These are phyloP conservation scores for Cyclotella cryptica DNA, from an alignment of 108 stramenopile species.

Conservation along the genomic window DNA sequence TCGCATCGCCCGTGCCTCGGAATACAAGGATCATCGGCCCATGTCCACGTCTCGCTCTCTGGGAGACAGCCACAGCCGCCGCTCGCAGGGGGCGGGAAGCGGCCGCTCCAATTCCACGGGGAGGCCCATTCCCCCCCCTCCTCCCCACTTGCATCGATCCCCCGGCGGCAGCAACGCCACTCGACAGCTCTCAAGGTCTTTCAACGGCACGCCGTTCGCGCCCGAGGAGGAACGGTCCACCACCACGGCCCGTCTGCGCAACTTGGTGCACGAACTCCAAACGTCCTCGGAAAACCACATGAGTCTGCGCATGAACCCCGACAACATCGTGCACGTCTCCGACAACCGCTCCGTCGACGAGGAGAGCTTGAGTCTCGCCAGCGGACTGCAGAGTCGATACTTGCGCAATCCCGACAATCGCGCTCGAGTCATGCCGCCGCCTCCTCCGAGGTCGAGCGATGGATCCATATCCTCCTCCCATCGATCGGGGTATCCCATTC, in stretches of 20 bases:
- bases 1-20: constrained; percentile 44
- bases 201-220: background rate
- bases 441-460: background rate
- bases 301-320: background rate
- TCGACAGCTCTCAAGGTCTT: background rate
- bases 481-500: constrained; percentile 6
- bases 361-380: constrained; percentile 12
- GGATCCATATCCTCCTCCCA: constrained; percentile 15
- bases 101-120: constrained; percentile 3
- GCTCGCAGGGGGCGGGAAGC: background rate
- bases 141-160: constrained; percentile 7
- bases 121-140: constrained; percentile 7
- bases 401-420: background rate
- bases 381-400: constrained; percentile 16
- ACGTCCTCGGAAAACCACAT: background rate
- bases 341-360: constrained; percentile 14
- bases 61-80: background rate
- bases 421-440: background rate
- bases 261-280: constrained; percentile 10
- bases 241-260: constrained; percentile 24
- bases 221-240: constrained; percentile 10
- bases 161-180: background rate
- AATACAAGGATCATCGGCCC: constrained; percentile 28
- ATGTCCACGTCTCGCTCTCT: background rate
- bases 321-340: background rate